phyloP scores from a whole-genome alignment of 208 protist genomes.

The Porcisia hertigi region DNA sequence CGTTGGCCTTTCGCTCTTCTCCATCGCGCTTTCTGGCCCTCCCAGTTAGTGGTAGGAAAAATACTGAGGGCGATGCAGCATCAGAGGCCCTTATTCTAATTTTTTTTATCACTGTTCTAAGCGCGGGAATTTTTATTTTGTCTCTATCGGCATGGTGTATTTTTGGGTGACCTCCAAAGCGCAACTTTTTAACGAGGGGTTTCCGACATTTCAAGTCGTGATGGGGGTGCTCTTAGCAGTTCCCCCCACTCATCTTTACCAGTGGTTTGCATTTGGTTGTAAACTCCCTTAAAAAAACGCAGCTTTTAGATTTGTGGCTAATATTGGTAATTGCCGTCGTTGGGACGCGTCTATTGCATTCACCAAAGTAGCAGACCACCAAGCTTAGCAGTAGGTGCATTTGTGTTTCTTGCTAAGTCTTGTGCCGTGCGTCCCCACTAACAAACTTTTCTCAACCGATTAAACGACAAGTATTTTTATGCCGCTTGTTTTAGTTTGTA shows the following conservation, averaged over 20 bases:
- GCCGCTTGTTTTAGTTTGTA: too few relatives aligned
- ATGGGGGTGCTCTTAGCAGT: background rate
- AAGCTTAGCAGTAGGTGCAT: too few relatives aligned
- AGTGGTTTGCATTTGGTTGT: background rate
- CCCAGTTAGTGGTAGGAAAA: background rate
- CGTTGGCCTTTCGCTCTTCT: background rate
- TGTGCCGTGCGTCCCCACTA: too few relatives aligned
- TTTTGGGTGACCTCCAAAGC: background rate
- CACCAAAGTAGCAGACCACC: too few relatives aligned
- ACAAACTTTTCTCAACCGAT: too few relatives aligned
- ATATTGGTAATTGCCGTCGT: too few relatives aligned
- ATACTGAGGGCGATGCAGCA: background rate
- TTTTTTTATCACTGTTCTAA: background rate
- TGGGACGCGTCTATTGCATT: too few relatives aligned
- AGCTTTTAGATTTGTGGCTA: background rate
- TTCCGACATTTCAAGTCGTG: background rate
- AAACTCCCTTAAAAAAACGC: too few relatives aligned
- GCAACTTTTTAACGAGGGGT: background rate
- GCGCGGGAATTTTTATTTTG: background rate
- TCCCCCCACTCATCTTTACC: background rate
- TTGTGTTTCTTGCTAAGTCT: too few relatives aligned
- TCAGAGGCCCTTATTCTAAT: background rate
- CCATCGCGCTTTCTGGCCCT: background rate
- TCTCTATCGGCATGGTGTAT: background rate
- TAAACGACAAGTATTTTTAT: too few relatives aligned